Conservation (phyloP, 805 yeast species). For the Clavispora santaluciae region DNA sequence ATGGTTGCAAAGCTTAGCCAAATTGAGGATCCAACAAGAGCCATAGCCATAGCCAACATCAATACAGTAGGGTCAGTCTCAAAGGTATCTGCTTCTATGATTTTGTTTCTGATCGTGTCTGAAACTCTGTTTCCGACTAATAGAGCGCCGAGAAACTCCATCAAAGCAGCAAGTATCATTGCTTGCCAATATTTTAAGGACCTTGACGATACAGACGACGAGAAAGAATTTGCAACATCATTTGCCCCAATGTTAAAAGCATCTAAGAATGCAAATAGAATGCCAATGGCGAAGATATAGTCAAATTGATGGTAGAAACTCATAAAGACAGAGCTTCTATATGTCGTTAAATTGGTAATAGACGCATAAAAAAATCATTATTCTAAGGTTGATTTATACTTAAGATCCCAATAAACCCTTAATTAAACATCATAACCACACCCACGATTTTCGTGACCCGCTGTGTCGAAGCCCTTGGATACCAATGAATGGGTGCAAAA, state of each 20-base stretch:
- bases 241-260: constrained; percentile 81
- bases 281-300: constrained; percentile 63
- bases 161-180: constrained; percentile 62
- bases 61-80: constrained; percentile 59
- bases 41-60: constrained; percentile 72
- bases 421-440: neutral
- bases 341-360: no score
- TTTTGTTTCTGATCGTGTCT: constrained; percentile 64
- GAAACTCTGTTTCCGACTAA: constrained; percentile 71
- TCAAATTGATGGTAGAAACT: constrained; percentile 53
- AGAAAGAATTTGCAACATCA: constrained; percentile 77
- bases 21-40: constrained; percentile 64
- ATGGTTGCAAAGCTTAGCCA: constrained; percentile 68
- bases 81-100: constrained; percentile 49
- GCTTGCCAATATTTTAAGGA: constrained; percentile 72
- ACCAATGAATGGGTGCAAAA: constrained; percentile 11
- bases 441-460: neutral
- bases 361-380: no score
- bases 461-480: neutral
- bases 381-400: neutral
- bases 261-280: constrained; percentile 70
- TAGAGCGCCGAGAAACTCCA: constrained; percentile 73
- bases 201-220: constrained; percentile 70
- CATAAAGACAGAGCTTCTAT: constrained; percentile 13
- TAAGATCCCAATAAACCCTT: neutral